Base-by-base conservation (phyloP, 305 asterid genomes). In the Fraxinus floribunda region DNA sequence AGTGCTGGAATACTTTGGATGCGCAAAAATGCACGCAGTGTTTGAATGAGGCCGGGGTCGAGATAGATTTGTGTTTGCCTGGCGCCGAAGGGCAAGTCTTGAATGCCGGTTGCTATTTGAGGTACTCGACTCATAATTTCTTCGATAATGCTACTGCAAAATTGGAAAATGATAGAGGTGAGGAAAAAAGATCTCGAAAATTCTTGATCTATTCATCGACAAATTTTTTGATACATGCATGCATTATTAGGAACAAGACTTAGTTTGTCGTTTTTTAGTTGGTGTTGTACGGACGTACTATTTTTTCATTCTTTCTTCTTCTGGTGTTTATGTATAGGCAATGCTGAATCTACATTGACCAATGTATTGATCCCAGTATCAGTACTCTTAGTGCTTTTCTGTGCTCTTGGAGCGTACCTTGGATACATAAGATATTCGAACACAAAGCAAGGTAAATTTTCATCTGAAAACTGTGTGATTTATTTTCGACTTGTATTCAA, bases 61-160 rank as follows among this genome's bases (percentile, higher is more conserved):
- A 44, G 82, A 57, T 82, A 64, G 75, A 66, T 3, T 20, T 60
- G 16, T 82, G 85, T 68, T 32, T 82, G 74, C 85, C 82, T 10
- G 82, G 78, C 11, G 82, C 82, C 18, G 82, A 77, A 18, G 82
- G 85, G 64, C 75, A 82, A 30, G 78, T 75, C 2, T 75, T 82
- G 60, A 82, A 82, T 44, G 85, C 74, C 16, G 82, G 78, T 82
- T 82, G 81, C 74, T 82, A 82, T 44, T 77, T 82, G 85, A 77
- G 85, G 57, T 82, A 82, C 55, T 82, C 85, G 29, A 76, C 85
- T 76, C 46, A 24, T 49, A 77, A 82, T 49, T 82, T 82, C 82
- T 82, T 82, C 74, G 6, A 11, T 15, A 76, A 82, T 68, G 73
- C 78, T 30, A 64, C 82, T 11, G 38, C 70, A 77, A 76, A 26